phyloP scores from a whole-genome alignment of 192 early-diverging fungal genomes.

The Piromyces finnis region DNA sequence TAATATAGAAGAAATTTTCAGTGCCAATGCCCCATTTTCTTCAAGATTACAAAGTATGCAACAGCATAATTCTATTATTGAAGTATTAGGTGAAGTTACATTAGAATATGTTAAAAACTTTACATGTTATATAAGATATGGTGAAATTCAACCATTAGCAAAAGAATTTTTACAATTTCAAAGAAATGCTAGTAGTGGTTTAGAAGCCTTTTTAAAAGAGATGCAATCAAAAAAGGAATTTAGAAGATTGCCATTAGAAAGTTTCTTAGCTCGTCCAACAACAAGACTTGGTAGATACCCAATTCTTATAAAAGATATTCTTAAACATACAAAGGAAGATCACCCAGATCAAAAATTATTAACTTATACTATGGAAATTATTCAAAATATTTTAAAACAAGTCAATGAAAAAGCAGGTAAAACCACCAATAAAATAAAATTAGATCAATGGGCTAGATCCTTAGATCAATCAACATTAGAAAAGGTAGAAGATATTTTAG shows the following conservation, averaged over 20 bases:
- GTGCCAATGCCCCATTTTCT: background rate
- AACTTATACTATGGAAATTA: constrained; percentile 44
- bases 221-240: constrained; percentile 57
- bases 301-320: constrained; percentile 60
- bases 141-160: background rate
- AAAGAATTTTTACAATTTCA: background rate
- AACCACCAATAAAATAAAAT: constrained; percentile 69
- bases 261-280: constrained; percentile 72
- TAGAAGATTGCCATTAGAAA: constrained; percentile 65
- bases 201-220: constrained; percentile 3
- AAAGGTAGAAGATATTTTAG: background rate
- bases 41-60: background rate
- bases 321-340: constrained; percentile 62
- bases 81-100: background rate
- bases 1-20: background rate
- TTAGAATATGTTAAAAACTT: background rate
- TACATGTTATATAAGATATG: background rate
- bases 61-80: background rate
- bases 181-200: background rate
- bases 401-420: constrained; percentile 83
- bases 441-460: constrained; percentile 12
- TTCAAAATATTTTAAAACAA: constrained; percentile 51
- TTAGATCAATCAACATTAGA: background rate
- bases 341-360: constrained; percentile 61
- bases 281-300: constrained; percentile 80